Base-by-base conservation (phyloP, 23 red algal species). In the Gracilaria gracilis region DNA sequence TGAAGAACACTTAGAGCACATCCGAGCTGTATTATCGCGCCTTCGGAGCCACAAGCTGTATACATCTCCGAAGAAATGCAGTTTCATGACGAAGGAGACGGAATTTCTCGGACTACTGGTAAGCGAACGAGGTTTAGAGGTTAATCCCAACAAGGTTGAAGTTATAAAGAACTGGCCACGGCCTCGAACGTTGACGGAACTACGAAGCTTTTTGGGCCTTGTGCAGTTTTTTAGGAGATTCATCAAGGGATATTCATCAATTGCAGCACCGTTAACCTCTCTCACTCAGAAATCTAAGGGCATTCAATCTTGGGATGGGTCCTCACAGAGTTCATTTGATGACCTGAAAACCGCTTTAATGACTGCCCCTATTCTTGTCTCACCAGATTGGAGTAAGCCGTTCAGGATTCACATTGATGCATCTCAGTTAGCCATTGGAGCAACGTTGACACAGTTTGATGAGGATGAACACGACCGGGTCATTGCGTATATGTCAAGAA, bases 171-270 rank as follows among this genome's bases (percentile, higher is more conserved):
- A 70, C 20, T 88, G 84, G 84, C 57, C 84, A 0, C 44, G 47
- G 13, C 84, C 84, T 29, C 14, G 39, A 27, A 88, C 16, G 36
- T 25, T 75, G 12, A 73, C 40, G 29, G 84, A 88, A 21, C 47
- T 75, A 16, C 14, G 70, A 48, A 75, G 65, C 59, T 88, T 88
- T 36, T 57, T 75, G 16, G 84, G 84, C 5, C 64, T 88, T 66
- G 62, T 74, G 2, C 64, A 88, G 40, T 88, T 88, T 34, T 88
- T 75, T 49, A 36, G 84, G 12, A 66, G 84, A 0, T 88, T 88
- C 13, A 74, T 75, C 16, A 82, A 37, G 23, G 32, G 46, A 48
- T 44, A 35, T 82, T 82, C 53, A 4, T 37, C 23, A 24, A 82
- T 24, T 36, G 51, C 23, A 82, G 50, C 21, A 36, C 19, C 58